Conservation (phyloP, 768 basidiomycete genomes). For the Atractiella rhizophila region DNA sequence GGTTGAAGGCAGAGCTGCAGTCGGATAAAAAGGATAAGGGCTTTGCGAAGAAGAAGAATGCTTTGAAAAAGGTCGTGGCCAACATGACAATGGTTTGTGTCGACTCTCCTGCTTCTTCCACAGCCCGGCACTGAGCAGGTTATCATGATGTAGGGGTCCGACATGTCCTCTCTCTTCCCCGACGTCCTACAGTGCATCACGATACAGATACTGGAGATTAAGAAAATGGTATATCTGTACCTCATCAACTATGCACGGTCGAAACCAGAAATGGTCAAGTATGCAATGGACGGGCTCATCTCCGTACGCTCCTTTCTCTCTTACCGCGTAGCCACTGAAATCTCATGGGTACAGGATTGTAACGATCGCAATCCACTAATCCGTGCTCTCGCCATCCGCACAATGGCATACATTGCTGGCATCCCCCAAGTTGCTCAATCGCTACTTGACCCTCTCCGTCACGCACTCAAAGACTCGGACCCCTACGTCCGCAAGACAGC, state of each 20-base stretch:
- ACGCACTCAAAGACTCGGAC: conserved; percentile 76
- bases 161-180: conserved; percentile 54
- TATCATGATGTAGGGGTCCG: conserved; percentile 15
- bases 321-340: background rate
- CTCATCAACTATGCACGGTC: conserved; percentile 86
- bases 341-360: conserved; percentile 40
- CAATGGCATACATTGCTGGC: conserved; percentile 86
- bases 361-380: conserved; percentile 89
- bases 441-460: conserved; percentile 65
- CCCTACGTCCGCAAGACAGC: conserved; percentile 98
- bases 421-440: conserved; percentile 38
- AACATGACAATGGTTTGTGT: conserved; percentile 96
- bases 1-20: conserved; percentile 77
- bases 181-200: conserved; percentile 84
- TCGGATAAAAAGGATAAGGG: conserved; percentile 89
- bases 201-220: conserved; percentile 88
- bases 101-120: background rate
- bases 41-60: conserved; percentile 70
- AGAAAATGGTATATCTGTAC: conserved; percentile 60
- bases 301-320: conserved; percentile 33
- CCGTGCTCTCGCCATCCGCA: conserved; percentile 85
- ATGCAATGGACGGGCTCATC: conserved; percentile 71
- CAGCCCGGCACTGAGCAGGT: conserved; percentile 3
- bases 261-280: conserved; percentile 75
- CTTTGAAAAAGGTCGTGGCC: conserved; percentile 24